Conservation (phyloP, 257 asterid species). For the Fraxinus pennsylvanica region DNA sequence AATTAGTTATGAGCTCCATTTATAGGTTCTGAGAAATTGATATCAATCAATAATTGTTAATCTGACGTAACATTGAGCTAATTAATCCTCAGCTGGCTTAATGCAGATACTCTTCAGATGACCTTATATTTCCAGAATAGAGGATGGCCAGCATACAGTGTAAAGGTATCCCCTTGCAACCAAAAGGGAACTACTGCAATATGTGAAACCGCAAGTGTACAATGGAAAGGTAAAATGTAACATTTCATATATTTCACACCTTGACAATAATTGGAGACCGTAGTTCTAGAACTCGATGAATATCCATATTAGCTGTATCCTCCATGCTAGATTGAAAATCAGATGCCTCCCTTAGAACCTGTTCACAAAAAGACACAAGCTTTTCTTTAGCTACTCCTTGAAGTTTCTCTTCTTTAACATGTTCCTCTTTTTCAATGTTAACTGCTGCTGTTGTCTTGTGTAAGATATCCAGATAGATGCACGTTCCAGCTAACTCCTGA, state of each 20-base stretch:
- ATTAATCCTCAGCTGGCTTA: background rate
- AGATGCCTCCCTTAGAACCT: conserved; percentile 87
- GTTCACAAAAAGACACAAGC: conserved; percentile 84
- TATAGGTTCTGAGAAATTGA: background rate
- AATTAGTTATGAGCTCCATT: background rate
- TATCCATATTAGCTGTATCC: conserved; percentile 76
- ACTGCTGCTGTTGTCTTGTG: conserved; percentile 69
- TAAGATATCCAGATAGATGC: conserved; percentile 86
- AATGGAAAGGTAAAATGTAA: background rate
- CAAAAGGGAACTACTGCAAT: background rate
- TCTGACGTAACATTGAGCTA: background rate
- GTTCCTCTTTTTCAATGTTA: conserved; percentile 40
- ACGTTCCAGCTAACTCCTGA: conserved; percentile 92
- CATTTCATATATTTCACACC: conserved; percentile 53
- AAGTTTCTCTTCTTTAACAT: conserved; percentile 59
- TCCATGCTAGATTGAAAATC: conserved; percentile 87
- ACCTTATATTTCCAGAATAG: background rate
- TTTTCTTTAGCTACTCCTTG: conserved; percentile 82
- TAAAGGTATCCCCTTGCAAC: background rate
- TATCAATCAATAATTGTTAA: background rate
- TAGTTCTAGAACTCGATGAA: conserved; percentile 86
- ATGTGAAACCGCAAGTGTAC: background rate
- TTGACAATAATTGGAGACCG: conserved; percentile 90
- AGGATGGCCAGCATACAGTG: background rate
- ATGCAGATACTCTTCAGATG: background rate